These are phyloP conservation scores for Thuidium tamariscinum DNA, from an alignment of 225 moss, liverwort and hornwort genomes.

Conservation along the genomic window DNA sequence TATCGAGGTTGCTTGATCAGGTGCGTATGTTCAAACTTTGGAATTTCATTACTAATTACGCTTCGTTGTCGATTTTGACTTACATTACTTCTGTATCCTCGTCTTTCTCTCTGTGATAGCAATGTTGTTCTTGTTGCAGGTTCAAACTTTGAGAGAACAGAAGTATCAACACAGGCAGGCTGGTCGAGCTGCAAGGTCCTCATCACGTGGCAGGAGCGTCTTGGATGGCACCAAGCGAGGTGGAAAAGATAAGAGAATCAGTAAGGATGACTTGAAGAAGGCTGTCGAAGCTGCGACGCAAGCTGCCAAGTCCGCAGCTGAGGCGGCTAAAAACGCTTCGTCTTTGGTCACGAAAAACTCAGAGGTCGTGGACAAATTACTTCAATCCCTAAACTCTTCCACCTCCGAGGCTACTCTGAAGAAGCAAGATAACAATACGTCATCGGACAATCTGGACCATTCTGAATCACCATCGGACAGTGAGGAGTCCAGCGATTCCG, in stretches of 20 bases:
- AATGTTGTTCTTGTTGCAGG: neutral
- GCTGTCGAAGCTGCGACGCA: constrained; percentile 32
- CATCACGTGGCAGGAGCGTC: constrained; percentile 6
- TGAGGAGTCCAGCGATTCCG: constrained; percentile 15
- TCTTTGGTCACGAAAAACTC: constrained; percentile 23
- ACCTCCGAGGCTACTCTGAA: neutral
- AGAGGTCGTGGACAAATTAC: constrained; percentile 22
- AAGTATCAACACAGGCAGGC: constrained; percentile 14
- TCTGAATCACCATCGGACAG: constrained; percentile 2
- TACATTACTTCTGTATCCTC: neutral
- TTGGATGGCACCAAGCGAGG: constrained; percentile 21
- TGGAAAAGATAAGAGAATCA: constrained; percentile 10
- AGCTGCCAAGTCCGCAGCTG: constrained; percentile 38
- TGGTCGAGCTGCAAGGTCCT: constrained; percentile 4
- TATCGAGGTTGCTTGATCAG: constrained; percentile 45
- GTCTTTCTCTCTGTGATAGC: neutral
- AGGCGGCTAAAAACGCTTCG: constrained; percentile 25
- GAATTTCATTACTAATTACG: neutral
- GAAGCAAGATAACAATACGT: neutral
- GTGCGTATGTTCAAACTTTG: neutral
- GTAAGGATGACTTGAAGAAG: constrained; percentile 18
- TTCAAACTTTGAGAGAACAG: constrained; percentile 33
- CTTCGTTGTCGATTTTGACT: neutral
- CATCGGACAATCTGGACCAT: neutral
- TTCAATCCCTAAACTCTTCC: neutral